These are phyloP conservation scores for Asclepias syriaca DNA, from an alignment of 257 asterid species.

Conservation along the genomic window DNA sequence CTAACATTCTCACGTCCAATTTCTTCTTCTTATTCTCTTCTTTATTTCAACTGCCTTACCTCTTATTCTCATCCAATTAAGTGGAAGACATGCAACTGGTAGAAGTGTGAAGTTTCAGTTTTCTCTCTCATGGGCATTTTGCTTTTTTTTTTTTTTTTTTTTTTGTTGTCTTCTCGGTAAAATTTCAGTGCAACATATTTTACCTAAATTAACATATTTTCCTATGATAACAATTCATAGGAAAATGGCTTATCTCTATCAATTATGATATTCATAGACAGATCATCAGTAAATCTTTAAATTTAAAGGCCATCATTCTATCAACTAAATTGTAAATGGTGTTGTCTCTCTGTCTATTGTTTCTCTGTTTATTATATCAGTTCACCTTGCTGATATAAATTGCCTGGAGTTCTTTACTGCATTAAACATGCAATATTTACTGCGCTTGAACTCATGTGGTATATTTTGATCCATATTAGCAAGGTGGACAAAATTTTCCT, in stretches of 20 bases:
- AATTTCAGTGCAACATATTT: not conserved
- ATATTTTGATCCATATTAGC: slow-evolving; percentile 11
- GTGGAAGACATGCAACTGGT: not conserved
- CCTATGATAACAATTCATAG: not conserved
- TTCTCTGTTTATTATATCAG: not conserved
- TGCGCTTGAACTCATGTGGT: not conserved
- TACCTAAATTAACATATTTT: not conserved
- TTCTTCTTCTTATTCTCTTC: not conserved
- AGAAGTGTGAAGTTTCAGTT: not conserved
- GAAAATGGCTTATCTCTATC: not conserved
- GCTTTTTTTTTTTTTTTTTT: not conserved
- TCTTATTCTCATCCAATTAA: not conserved
- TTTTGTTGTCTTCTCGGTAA: not conserved
- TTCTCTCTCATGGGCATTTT: not conserved
- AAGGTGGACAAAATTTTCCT: slow-evolving; percentile 26
- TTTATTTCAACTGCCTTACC: not conserved
- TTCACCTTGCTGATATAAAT: not conserved
- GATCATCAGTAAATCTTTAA: not conserved
- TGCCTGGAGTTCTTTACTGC: not conserved
- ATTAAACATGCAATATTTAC: not conserved
- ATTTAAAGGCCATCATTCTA: too few species aligned
- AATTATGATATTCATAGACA: not conserved
- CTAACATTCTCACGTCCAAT: not conserved
- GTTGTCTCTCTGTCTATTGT: not conserved
- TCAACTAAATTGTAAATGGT: not conserved